Base-by-base conservation (phyloP, 495 filamentous ascomycete genomes). In the Trichoderma orchidacearum region DNA sequence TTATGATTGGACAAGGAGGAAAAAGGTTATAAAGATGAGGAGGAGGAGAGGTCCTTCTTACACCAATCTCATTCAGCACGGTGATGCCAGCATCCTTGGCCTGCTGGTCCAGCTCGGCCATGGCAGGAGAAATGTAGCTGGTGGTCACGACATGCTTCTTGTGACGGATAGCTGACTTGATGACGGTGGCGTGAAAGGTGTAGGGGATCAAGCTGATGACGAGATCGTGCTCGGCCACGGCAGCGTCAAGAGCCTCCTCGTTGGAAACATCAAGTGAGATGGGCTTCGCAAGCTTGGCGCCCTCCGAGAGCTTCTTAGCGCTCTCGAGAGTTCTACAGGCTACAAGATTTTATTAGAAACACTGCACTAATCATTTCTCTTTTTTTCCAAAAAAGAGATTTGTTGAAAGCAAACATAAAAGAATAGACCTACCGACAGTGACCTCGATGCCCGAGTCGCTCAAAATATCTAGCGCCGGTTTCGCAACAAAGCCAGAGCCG, bases 111-210 rank as follows among this genome's bases (percentile, higher is more conserved):
- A 98, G 77, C 74, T 89, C 93, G 69, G 83, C 63, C 91, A 98
- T 96, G 28, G 89, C 89, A 0, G 90, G 90, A 2, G 87, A 93
- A 51, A 95, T 85, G 63, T 97, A 96, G 57, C 82, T 87, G n/a
- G 93, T 97, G 36, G 93, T 96, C 53, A 97, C 93, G 54, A 97
- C 91, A 76, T 97, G 74, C 73, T 86, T 94, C 85, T 96, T 96
- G 58, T 84, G 78, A 58, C 85, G 80, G 69, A 97, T 96, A 30
- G 90, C 93, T n/a, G 84, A 81, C 75, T 94, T 92, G 79, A 97
- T 94, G 58, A 96, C 90, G 35, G 73, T 74, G 50, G 85, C 86
- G 70, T 98, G 93, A 80, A 82, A 90, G 59, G 85, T 95, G 71
- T 97, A 98, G 12, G 93, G 92, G 59, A 97, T 95, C 66, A 96